A percentile compares a stretch with the other conserved stretches of the same genome.
Evolutionary conservation across 352 stramenopile species (phyloP).

Genomic region (Thalassiosira gravida): DNA sequence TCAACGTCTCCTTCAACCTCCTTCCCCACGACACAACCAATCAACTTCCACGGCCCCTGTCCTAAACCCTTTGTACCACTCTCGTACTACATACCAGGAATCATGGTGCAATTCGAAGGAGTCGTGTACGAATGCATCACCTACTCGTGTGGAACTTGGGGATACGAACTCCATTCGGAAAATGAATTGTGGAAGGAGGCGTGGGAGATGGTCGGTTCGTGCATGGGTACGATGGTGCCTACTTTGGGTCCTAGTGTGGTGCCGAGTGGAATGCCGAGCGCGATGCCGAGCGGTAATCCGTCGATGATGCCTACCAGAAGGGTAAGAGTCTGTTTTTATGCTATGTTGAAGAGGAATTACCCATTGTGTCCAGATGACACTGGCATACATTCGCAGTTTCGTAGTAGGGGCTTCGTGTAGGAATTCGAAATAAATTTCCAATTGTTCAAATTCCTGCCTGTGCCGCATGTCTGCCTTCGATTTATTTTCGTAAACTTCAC

Average conservation of each 20-base stretch:
- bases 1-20: background rate
- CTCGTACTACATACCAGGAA: too few relatives aligned
- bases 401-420: too few relatives aligned
- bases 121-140: slow-evolving; percentile 18
- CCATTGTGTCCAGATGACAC: background rate
- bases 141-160: slow-evolving; percentile 8
- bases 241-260: background rate
- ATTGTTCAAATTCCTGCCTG: too few relatives aligned
- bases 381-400: background rate
- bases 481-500: too few relatives aligned
- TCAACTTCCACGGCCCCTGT: background rate
- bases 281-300: background rate
- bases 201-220: slow-evolving; percentile 13
- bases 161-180: background rate
- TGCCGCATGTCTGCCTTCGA: too few relatives aligned
- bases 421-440: too few relatives aligned
- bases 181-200: background rate
- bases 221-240: background rate
- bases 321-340: background rate
- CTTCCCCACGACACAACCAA: background rate
- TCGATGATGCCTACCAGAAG: background rate
- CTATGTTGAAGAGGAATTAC: background rate
- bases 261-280: background rate
- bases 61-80: background rate
- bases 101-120: slow-evolving; percentile 3